Evolutionary conservation across 2,329 filamentous ascomycete genomes (phyloP).

Genomic region (Ophiobolus disseminans): DNA sequence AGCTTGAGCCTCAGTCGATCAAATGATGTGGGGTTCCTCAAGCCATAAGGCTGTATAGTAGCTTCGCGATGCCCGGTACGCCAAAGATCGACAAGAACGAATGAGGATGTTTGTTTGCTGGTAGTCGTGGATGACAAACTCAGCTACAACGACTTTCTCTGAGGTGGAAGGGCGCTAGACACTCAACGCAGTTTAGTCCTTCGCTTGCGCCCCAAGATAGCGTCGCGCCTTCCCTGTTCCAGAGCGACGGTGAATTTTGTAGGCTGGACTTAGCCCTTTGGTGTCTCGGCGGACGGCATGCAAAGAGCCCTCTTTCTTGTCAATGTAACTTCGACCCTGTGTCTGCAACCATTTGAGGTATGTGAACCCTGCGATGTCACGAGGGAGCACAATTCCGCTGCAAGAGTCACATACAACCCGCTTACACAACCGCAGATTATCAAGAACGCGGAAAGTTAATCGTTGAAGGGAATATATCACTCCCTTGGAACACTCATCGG

Average conservation of each 20-base stretch:
- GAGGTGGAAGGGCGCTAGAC: constrained; percentile 12
- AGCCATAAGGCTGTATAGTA: constrained; percentile 14
- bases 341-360: not conserved
- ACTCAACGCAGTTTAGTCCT: not conserved
- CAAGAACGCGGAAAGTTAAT: constrained; percentile 11
- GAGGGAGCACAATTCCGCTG: constrained; percentile 15
- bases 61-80: not conserved
- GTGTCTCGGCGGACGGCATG: not conserved
- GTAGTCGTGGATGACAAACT: not conserved
- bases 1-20: constrained; percentile 7
- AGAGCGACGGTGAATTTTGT: constrained; percentile 1
- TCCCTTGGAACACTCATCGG: no score
- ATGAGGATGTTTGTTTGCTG: constrained; percentile 6
- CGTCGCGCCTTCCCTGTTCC: not conserved
- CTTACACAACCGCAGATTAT: constrained; percentile 17
- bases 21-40: constrained; percentile 2
- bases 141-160: constrained; percentile 1
- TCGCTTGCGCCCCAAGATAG: constrained; percentile 2
- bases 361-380: not conserved
- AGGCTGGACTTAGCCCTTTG: constrained; percentile 11
- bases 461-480: not conserved
- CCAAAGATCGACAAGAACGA: constrained; percentile 1
- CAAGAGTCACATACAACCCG: constrained; percentile 14
- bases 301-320: constrained; percentile 1
- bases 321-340: constrained; percentile 6